phyloP scores from a whole-genome alignment of 441 rosid species.

The Raphanus hybrid region DNA sequence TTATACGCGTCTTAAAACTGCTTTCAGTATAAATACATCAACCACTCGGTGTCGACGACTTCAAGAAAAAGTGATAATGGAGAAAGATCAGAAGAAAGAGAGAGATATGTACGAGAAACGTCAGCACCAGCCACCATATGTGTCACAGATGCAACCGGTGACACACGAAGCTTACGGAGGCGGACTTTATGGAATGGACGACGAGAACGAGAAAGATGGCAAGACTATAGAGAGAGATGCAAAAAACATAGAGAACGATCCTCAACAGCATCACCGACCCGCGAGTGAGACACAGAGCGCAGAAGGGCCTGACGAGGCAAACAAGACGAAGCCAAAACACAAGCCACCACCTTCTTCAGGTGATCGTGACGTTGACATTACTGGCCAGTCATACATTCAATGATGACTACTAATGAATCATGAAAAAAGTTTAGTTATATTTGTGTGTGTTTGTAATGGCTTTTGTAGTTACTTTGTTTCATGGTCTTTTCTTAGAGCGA shows the following conservation, averaged over 20 bases:
- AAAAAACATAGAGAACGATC: conserved; percentile 21
- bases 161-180: conserved; percentile 68
- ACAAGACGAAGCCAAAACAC: conserved; percentile 46
- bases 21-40: background rate
- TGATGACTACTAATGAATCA: conserved; percentile 16
- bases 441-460: background rate
- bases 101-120: conserved; percentile 29
- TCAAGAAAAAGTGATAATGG: conserved; percentile 22
- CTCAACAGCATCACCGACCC: conserved; percentile 37
- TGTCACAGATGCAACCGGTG: conserved; percentile 57
- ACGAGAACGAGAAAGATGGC: conserved; percentile 12
- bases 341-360: conserved; percentile 65
- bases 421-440: background rate
- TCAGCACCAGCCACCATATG: conserved; percentile 50
- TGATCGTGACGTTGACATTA: conserved; percentile 62
- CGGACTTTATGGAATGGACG: conserved; percentile 60
- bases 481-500: background rate
- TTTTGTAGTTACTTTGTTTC: background rate
- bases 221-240: conserved; percentile 6
- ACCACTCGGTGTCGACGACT: background rate
- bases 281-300: conserved; percentile 72
- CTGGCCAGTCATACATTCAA: conserved; percentile 73
- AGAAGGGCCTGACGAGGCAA: conserved; percentile 54
- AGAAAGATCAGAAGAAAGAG: conserved; percentile 43
- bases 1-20: background rate